These are phyloP conservation scores for Taphrina communis DNA, from an alignment of 1,139 yeast genomes.

Conservation along the genomic window DNA sequence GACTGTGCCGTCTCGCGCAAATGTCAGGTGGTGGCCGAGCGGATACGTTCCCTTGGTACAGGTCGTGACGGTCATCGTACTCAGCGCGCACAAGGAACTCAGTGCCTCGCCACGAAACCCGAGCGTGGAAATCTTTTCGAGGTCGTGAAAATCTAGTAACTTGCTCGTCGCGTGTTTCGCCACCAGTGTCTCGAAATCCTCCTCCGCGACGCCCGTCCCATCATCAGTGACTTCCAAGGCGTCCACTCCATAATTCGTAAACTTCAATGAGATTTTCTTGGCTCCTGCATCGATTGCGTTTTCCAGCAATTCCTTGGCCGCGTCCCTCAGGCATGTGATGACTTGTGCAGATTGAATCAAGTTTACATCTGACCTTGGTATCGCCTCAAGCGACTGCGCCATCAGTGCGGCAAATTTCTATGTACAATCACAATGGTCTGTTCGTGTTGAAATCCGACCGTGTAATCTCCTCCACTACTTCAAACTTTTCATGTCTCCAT, in stretches of 20 bases:
- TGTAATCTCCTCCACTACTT: no score
- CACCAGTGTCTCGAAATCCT: slow-evolving; percentile 66
- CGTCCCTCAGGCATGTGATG: slow-evolving; percentile 74
- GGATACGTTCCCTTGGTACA: slow-evolving; percentile 62
- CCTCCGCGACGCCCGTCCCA: slow-evolving; percentile 70
- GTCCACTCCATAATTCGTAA: slow-evolving; percentile 77
- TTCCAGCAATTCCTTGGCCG: slow-evolving; percentile 84
- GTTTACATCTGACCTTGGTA: slow-evolving; percentile 63
- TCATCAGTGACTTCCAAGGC: slow-evolving; percentile 74
- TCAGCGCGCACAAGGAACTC: slow-evolving; percentile 71
- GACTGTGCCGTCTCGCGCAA: slow-evolving; percentile 59
- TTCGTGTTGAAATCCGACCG: no score
- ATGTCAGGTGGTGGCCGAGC: slow-evolving; percentile 61
- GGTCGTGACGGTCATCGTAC: slow-evolving; percentile 61
- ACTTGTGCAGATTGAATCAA: slow-evolving; percentile 92
- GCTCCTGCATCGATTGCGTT: slow-evolving; percentile 72
- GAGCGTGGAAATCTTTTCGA: slow-evolving; percentile 61
- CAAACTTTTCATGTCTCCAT: no score
- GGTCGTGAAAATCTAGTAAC: slow-evolving; percentile 63
- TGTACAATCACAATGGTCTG: neutral
- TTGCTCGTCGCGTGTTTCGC: slow-evolving; percentile 83
- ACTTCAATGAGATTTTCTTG: slow-evolving; percentile 62
- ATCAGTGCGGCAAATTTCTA: neutral
- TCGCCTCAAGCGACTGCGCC: slow-evolving; percentile 47
- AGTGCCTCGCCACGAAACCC: slow-evolving; percentile 91